Base-by-base conservation (phyloP, 2,329 filamentous ascomycete genomes). In the Cadophora sp. region DNA sequence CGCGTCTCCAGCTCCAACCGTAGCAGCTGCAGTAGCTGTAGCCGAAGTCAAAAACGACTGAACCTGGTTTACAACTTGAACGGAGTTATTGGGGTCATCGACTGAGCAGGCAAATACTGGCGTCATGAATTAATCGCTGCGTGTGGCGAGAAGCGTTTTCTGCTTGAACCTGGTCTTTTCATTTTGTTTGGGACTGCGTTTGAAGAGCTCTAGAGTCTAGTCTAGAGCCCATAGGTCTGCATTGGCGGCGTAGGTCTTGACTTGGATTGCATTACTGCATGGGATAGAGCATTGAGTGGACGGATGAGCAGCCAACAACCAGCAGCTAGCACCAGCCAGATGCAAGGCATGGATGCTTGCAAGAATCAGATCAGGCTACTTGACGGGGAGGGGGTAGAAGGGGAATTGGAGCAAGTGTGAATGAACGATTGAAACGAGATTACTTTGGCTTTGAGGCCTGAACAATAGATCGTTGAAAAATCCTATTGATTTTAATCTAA, bases 1-100 rank as follows among this genome's bases (percentile, higher is more conserved):
- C 4, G 19, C 29, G n/a, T 5, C 60, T 31, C 16, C 50, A 46
- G 22, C 62, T 22, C 22, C 53, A 24, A 29, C 29, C 14, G 7
- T 53, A 50, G 24, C 63, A 27, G 19, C 27, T 26, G 14, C 64
- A 16, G 37, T 34, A 24, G 62, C 24, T 46, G 48, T 11, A 56
- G 34, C 22, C 16, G 65, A 64, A 26, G n/a, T 27, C 22, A 67
- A 67, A 24, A 62, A 64, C 7, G 65, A 67, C 14, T 67, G 43
- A 64, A 29, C 4, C 8, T 4, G 22, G 4, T 22, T 22, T 37
- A 8, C 4, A 14, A 29, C 4, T 16, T 19, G 5, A 14, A 27
- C 22, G 9, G 22, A 4, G 27, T n/a, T 14, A 7, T 31, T 34
- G 4, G 12, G 29, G 9, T n/a, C 1, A 2, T 11, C 3, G 11